phyloP scores from a whole-genome alignment of 2,329 filamentous ascomycete species.

The Fusarium compactum region DNA sequence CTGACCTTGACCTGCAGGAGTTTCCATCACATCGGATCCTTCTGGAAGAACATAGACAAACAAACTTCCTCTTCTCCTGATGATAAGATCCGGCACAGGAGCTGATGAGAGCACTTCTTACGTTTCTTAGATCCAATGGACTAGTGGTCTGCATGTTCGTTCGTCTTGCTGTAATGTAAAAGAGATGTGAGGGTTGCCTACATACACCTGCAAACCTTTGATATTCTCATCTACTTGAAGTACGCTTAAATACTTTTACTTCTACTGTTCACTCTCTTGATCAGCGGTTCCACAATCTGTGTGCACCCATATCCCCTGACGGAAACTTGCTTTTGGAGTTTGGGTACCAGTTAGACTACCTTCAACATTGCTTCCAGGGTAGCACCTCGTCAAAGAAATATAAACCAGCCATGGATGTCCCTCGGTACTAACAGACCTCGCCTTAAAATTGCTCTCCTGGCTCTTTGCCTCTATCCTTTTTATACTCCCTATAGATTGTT shows the following conservation, averaged over 20 bases:
- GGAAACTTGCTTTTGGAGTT: conserved; percentile 13
- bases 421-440: not conserved
- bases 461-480: not conserved
- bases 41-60: not conserved
- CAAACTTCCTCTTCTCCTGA: not conserved
- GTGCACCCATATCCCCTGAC: conserved; percentile 14
- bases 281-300: conserved; percentile 19
- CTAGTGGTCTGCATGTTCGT: not conserved
- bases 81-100: not conserved
- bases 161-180: not conserved
- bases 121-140: not conserved
- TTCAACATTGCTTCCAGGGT: conserved; percentile 1
- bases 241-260: not conserved
- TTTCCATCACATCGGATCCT: not conserved
- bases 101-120: not conserved
- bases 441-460: not conserved
- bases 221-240: not conserved
- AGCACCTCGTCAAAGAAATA: not conserved
- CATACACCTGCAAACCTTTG: not conserved
- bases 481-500: not conserved
- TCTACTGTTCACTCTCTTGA: not conserved
- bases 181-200: not conserved
- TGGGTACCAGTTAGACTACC: conserved; percentile 2
- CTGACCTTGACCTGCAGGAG: not conserved
- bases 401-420: not conserved